Evolutionary conservation across 2,329 filamentous ascomycete species (phyloP).

Genomic region (Sordariomycetes sp.): DNA sequence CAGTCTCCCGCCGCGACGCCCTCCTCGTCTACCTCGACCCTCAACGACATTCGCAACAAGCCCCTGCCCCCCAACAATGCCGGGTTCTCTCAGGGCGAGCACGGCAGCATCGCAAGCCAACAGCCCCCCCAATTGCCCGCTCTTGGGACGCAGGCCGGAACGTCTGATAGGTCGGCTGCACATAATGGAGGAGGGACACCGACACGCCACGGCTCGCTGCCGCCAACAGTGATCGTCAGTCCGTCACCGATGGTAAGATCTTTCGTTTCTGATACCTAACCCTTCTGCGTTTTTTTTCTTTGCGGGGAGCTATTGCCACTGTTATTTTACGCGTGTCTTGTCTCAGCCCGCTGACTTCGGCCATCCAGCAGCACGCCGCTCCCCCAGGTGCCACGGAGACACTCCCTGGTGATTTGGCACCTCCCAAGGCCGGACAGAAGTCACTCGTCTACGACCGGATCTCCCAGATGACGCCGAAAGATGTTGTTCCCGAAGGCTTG

Average conservation of each 20-base stretch:
- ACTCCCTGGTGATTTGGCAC: conserved; percentile 93
- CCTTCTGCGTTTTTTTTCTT: conserved; percentile 4
- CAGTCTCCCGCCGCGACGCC: conserved; percentile 61
- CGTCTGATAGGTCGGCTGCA: conserved; percentile 22
- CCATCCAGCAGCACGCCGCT: conserved; percentile 60
- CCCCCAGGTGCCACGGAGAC: conserved; percentile 90
- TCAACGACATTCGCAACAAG: conserved; percentile 77
- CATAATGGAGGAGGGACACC: conserved; percentile 40
- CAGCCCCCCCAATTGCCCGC: conserved; percentile 20
- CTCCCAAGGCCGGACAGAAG: conserved; percentile 84
- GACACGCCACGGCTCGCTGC: conserved; percentile 48
- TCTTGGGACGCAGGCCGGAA: conserved; percentile 18
- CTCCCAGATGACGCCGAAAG: conserved; percentile 87
- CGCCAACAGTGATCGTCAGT: conserved; percentile 87
- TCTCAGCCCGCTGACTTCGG: neutral
- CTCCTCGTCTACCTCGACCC: conserved; percentile 80
- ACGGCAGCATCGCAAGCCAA: conserved; percentile 16
- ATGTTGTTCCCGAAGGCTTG: conserved; percentile 80
- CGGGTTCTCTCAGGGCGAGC: conserved; percentile 26
- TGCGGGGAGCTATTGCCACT: neutral
- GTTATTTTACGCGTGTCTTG: conserved; percentile 4
- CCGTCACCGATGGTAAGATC: conserved; percentile 74
- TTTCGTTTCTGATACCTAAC: neutral
- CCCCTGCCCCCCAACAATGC: conserved; percentile 48
- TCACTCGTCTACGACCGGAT: conserved; percentile 78